These are phyloP conservation scores for Colletotrichum sp. DNA, from an alignment of 2,329 filamentous ascomycete species.

Conservation along the genomic window DNA sequence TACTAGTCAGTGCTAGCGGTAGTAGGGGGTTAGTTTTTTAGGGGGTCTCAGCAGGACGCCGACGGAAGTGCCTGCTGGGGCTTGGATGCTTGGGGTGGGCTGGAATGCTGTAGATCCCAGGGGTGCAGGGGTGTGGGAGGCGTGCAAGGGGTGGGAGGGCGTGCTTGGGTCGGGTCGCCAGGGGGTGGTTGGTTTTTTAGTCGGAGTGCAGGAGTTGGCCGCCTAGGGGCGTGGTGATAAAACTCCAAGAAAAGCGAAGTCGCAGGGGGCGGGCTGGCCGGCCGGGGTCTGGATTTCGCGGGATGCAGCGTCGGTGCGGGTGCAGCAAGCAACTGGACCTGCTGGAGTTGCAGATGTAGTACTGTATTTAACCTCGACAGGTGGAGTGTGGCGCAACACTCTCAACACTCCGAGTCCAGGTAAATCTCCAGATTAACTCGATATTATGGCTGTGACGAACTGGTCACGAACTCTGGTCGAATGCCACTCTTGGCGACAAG, in stretches of 20 bases:
- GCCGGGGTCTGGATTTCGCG: slow-evolving; percentile 18
- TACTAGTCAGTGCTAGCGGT: slow-evolving; percentile 10
- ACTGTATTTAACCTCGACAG: slow-evolving; percentile 7
- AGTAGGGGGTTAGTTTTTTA: slow-evolving; percentile 19
- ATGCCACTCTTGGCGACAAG: background rate
- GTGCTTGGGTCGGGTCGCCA: background rate
- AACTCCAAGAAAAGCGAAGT: background rate
- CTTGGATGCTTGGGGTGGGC: slow-evolving; percentile 23
- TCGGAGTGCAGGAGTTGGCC: background rate
- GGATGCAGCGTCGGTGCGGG: slow-evolving; percentile 16
- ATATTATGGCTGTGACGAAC: background rate
- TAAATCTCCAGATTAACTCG: background rate
- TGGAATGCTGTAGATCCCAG: slow-evolving; percentile 22
- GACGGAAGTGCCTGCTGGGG: slow-evolving; percentile 21
- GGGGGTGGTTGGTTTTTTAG: slow-evolving; percentile 7
- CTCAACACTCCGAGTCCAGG: background rate
- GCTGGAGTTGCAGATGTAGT: background rate
- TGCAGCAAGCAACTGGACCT: background rate
- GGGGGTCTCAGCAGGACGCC: slow-evolving; percentile 21
- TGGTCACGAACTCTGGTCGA: background rate
- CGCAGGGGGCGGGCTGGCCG: slow-evolving; percentile 15
- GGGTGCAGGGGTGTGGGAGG: slow-evolving; percentile 12
- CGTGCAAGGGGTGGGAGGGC: slow-evolving; percentile 7
- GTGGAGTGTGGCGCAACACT: background rate
- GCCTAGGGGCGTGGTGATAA: background rate